Evolutionary conservation across 129 eudicot species (phyloP), one percentile per base, ranked within the genome.

Genomic region (Dittrichia graveolens): DNA sequence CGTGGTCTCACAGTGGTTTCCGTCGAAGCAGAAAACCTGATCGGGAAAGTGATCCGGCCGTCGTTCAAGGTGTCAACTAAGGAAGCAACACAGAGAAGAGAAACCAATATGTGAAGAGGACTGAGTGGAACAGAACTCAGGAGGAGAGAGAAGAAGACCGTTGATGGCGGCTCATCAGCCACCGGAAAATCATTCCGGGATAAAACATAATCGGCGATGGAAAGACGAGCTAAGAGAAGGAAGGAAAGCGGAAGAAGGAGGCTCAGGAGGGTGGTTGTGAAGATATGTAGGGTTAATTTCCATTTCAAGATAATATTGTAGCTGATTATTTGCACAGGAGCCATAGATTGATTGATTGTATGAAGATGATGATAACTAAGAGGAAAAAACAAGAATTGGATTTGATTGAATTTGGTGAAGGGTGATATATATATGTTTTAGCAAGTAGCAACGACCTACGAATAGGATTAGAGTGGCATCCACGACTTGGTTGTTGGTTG

Each of bases 171-270:
- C 47, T 68, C 10, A 64, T 66, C 18, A 3, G 64, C 38, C 9
- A 67, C 38, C 9, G 71, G 78, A 49, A 55, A 44, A 3, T 52
- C 72, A n/a, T 80, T 59, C 46, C 82, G 73, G 39, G 87, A 76
- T 37, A 84, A 11, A 16, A 90, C 73, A 74, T 86, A 90, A n/a
- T 73, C 77, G 8, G 97, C 88, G 60, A 86, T 81, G 53, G 97
- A 67, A 42, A 90, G 83, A 73, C 99, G 85, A 4, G 96, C 91
- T 54, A 88, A 75, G 13, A 94, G 91, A 49, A 94, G 93, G 70
- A 87, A 90, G 3, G 99, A 88, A 46, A 90, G 91, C 3, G 99
- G 99, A 41, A 94, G 88, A 58, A 94, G 94, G 47, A 94, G 96
- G 86, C 91, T 83, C 54, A 95, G 97, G 59, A 89, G 96, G 56